A percentile compares a stretch with the other conserved stretches of the same genome.
These are phyloP conservation scores for Fusarium sororula DNA, from an alignment of 2,329 filamentous ascomycete genomes.

Conservation along the genomic window DNA sequence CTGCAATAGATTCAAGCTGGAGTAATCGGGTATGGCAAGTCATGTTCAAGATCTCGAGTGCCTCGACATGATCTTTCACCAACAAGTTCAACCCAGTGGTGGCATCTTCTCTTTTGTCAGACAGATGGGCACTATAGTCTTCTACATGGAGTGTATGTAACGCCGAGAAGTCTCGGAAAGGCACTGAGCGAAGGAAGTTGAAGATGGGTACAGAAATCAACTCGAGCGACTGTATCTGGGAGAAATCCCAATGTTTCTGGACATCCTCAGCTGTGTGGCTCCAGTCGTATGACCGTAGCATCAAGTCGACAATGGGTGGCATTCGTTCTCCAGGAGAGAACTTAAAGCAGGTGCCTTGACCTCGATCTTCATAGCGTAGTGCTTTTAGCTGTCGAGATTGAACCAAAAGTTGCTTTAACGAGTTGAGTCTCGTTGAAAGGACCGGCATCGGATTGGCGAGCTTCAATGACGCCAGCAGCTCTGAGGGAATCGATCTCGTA, in stretches of 20 bases:
- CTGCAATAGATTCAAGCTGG: slow-evolving; percentile 50
- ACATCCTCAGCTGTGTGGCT: slow-evolving; percentile 52
- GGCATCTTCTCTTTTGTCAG: slow-evolving; percentile 50
- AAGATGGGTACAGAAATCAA: slow-evolving; percentile 56
- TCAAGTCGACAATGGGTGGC: slow-evolving; percentile 53
- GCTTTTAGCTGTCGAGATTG: slow-evolving; percentile 47
- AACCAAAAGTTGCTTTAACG: slow-evolving; percentile 55
- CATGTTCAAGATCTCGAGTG: slow-evolving; percentile 51
- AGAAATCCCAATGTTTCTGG: slow-evolving; percentile 57
- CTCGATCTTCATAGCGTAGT: slow-evolving; percentile 56
- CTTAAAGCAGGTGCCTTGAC: slow-evolving; percentile 56
- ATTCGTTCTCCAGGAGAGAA: slow-evolving; percentile 53
- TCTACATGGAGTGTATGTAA: slow-evolving; percentile 54
- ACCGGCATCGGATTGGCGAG: slow-evolving; percentile 52
- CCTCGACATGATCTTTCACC: slow-evolving; percentile 49
- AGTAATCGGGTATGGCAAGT: slow-evolving; percentile 55
- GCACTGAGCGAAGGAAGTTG: slow-evolving; percentile 55
- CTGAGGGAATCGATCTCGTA: slow-evolving; percentile 51
- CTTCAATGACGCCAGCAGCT: slow-evolving; percentile 52
- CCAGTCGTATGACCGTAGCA: slow-evolving; percentile 60
- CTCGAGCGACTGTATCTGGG: slow-evolving; percentile 51
- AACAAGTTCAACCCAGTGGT: slow-evolving; percentile 52
- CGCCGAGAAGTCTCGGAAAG: slow-evolving; percentile 47
- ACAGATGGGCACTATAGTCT: slow-evolving; percentile 55
- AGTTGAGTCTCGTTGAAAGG: slow-evolving; percentile 52